phyloP scores from a whole-genome alignment of 306 rosid species.

The Trifolium dubium region DNA sequence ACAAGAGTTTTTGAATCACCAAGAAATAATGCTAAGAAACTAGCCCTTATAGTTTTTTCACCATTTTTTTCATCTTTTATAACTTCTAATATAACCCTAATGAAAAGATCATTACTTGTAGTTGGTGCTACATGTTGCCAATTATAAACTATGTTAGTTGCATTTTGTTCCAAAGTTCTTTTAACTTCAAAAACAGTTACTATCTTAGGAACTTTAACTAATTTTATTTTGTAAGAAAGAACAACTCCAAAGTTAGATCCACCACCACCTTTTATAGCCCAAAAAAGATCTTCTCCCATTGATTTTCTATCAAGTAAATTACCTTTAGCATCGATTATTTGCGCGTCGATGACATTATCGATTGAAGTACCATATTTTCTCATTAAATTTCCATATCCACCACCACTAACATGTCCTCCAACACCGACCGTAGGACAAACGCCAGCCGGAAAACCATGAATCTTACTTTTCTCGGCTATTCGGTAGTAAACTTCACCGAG shows the following conservation, averaged over 20 bases:
- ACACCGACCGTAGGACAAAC: conserved; percentile 62
- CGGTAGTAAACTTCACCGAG: conserved; percentile 61
- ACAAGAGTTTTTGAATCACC: conserved; percentile 57
- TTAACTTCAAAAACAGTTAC: conserved; percentile 57
- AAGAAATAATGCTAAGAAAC: conserved; percentile 50
- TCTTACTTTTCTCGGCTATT: conserved; percentile 50
- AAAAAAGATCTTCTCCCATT: conserved; percentile 67
- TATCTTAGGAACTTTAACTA: conserved; percentile 54
- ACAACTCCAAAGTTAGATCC: conserved; percentile 62
- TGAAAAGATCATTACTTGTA: conserved; percentile 53
- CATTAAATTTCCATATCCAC: conserved; percentile 63
- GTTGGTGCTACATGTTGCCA: conserved; percentile 60
- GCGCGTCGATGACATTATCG: conserved; percentile 59
- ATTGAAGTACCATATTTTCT: conserved; percentile 60
- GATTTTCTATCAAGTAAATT: conserved; percentile 51
- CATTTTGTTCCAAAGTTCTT: conserved; percentile 52
- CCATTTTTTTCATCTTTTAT: conserved; percentile 36
- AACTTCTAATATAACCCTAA: conserved; percentile 57
- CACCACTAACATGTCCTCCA: conserved; percentile 66
- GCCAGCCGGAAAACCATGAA: conserved; percentile 60
- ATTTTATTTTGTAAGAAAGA: conserved; percentile 49
- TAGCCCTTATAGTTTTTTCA: conserved; percentile 50
- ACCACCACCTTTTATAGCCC: conserved; percentile 66
- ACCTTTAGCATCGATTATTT: conserved; percentile 52
- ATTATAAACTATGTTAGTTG: conserved; percentile 45